Conservation (phyloP, 1,284 basidiomycete genomes). For the Moesziomyces parantarcticus region DNA sequence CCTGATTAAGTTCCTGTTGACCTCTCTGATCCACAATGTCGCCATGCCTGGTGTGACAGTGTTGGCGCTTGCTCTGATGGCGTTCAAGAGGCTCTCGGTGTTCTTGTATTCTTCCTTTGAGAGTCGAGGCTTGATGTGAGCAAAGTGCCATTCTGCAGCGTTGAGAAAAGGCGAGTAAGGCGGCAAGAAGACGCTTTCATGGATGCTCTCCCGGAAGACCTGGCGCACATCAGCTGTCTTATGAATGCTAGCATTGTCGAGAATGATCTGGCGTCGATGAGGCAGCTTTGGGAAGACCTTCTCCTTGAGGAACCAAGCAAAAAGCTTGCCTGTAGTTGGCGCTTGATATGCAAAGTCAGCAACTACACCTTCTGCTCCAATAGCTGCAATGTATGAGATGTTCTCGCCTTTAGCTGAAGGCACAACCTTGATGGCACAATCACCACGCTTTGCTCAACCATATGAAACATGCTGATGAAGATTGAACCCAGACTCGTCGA, state of each 20-base stretch:
- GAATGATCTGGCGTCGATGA: neutral
- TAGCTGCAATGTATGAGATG: constrained; percentile 6
- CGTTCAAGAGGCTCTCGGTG: constrained; percentile 1
- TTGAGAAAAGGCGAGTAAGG: constrained; percentile 11
- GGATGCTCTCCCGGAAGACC: neutral
- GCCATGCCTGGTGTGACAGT: constrained; percentile 2
- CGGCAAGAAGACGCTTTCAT: constrained; percentile 1
- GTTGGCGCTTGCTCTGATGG: constrained; percentile 5
- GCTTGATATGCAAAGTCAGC: constrained; percentile 3
- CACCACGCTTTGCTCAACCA: neutral
- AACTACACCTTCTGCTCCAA: constrained; percentile 8
- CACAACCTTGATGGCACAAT: neutral
- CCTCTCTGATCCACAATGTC: neutral
- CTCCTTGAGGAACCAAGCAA: constrained; percentile 3
- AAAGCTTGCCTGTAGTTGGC: neutral
- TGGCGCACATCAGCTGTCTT: neutral
- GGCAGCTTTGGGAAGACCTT: constrained; percentile 6
- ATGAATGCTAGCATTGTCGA: constrained; percentile 11
- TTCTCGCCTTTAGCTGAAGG: constrained; percentile 1
- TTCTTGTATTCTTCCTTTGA: constrained; percentile 11
- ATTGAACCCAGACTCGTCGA: constrained; percentile 8
- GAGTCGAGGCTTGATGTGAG: constrained; percentile 7
- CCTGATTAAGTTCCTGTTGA: constrained; percentile 7
- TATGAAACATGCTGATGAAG: constrained; percentile 4
- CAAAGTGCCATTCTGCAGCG: constrained; percentile 11